phyloP scores from a whole-genome alignment of 805 yeast species.

The Cyberlindnera veronae region DNA sequence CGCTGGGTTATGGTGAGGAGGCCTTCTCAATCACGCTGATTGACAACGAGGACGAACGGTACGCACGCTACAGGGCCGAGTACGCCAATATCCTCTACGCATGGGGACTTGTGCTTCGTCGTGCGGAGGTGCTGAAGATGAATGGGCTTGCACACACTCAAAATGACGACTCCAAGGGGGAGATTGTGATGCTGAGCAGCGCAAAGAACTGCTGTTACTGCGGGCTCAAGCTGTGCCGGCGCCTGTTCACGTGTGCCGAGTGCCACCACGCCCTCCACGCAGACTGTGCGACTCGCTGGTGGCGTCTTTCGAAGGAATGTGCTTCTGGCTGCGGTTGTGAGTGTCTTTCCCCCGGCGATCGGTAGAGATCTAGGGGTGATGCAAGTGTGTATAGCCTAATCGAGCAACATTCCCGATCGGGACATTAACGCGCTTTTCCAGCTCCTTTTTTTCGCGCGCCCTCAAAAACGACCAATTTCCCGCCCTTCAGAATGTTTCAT shows the following conservation, averaged over 20 bases:
- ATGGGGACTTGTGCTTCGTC: constrained; percentile 82
- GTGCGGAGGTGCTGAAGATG: constrained; percentile 75
- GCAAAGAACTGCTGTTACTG: constrained; percentile 59
- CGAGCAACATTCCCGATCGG: no score
- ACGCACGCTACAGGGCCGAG: constrained; percentile 49
- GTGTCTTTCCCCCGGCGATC: constrained; percentile 35
- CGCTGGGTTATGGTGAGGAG: constrained; percentile 35
- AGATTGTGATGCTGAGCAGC: constrained; percentile 28
- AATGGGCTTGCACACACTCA: constrained; percentile 38
- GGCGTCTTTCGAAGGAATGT: constrained; percentile 58
- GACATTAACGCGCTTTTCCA: no score
- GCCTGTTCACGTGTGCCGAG: constrained; percentile 61
- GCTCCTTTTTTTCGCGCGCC: constrained; percentile 2
- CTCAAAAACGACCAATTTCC: no score
- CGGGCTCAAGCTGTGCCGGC: constrained; percentile 52
- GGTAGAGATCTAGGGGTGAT: background rate
- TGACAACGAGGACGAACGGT: constrained; percentile 29
- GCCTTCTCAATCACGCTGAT: constrained; percentile 34
- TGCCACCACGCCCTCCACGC: constrained; percentile 83
- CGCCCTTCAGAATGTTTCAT: background rate
- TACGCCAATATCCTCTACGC: constrained; percentile 73
- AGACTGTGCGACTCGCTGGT: constrained; percentile 79
- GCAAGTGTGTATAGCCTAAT: no score
- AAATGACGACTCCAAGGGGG: constrained; percentile 35
- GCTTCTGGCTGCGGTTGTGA: constrained; percentile 84